Conservation (phyloP, 495 filamentous ascomycete genomes). For the Penicillium simplicissimum region DNA sequence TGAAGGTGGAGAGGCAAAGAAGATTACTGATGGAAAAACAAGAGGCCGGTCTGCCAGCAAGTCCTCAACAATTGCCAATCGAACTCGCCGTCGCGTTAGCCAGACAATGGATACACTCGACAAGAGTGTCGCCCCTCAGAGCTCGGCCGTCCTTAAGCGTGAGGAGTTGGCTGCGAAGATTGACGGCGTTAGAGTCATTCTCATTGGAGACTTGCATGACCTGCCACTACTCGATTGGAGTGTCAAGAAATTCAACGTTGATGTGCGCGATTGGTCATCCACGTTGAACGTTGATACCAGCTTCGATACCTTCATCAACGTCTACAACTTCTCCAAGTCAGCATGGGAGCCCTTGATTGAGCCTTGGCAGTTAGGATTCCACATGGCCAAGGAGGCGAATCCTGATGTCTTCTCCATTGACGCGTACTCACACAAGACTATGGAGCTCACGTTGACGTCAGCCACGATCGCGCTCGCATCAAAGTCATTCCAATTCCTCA, state of each 20-base stretch:
- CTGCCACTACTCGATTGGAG: conserved; percentile 92
- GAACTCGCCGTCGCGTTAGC: conserved; percentile 39
- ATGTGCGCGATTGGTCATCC: conserved; percentile 86
- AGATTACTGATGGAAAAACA: conserved; percentile 65
- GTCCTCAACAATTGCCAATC: conserved; percentile 58
- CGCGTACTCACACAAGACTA: conserved; percentile 78
- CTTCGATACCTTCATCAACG: conserved; percentile 90
- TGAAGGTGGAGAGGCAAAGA: conserved; percentile 57
- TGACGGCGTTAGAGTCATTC: conserved; percentile 86
- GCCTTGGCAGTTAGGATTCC: conserved; percentile 92
- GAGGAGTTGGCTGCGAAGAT: conserved; percentile 84
- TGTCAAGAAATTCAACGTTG: conserved; percentile 82
- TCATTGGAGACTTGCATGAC: conserved; percentile 95
- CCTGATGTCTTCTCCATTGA: conserved; percentile 81
- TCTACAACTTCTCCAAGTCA: conserved; percentile 98
- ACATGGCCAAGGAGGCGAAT: conserved; percentile 75
- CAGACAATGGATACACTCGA: conserved; percentile 33
- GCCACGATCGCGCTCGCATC: conserved; percentile 91
- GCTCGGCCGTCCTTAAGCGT: conserved; percentile 64
- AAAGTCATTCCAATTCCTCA: conserved; percentile 89
- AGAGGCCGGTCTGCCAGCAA: conserved; percentile 64
- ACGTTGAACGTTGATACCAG: conserved; percentile 83
- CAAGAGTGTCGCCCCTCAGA: conserved; percentile 24
- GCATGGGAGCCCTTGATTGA: conserved; percentile 97
- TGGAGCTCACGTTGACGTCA: conserved; percentile 91